These are phyloP conservation scores for Pestalotiopsis sp. DNA, from an alignment of 2,329 filamentous ascomycete species.

Conservation along the genomic window DNA sequence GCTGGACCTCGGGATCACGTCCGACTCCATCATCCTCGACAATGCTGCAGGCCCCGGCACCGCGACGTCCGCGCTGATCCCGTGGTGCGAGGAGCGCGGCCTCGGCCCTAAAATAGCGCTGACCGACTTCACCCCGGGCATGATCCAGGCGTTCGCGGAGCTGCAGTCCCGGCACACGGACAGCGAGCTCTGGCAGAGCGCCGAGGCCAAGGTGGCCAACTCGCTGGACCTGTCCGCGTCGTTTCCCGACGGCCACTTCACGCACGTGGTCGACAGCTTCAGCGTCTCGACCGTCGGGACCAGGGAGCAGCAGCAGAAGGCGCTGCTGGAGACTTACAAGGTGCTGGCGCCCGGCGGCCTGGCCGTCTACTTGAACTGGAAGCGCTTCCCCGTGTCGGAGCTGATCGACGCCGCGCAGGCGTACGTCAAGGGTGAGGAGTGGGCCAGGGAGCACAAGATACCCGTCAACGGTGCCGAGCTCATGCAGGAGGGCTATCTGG, in stretches of 20 bases:
- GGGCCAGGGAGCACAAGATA: constrained; percentile 31
- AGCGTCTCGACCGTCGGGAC: constrained; percentile 32
- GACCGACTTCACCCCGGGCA: constrained; percentile 25
- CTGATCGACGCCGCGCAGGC: constrained; percentile 32
- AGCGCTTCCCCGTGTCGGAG: constrained; percentile 25
- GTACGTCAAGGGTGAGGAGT: constrained; percentile 1
- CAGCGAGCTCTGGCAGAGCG: constrained; percentile 2
- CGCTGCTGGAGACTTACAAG: constrained; percentile 31
- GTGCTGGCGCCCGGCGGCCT: constrained; percentile 32
- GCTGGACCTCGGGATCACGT: constrained; percentile 25
- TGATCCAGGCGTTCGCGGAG: constrained; percentile 18
- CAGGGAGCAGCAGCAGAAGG: constrained; percentile 20
- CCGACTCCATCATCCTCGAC: constrained; percentile 32
- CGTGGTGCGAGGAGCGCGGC: constrained; percentile 19
- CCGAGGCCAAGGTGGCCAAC: constrained; percentile 19
- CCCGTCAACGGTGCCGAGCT: constrained; percentile 29
- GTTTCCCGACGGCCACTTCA: constrained; percentile 20
- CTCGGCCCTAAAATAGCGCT: constrained; percentile 18
- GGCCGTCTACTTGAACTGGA: constrained; percentile 27
- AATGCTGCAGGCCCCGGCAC: constrained; percentile 36
- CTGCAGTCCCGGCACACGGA: neutral
- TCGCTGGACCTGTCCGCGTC: constrained; percentile 23
- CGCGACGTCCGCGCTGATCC: constrained; percentile 23
- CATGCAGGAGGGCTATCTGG: constrained; percentile 24
- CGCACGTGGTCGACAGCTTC: constrained; percentile 33